Percentiles rank a stretch among this genome's conserved stretches.
phyloP scores from a whole-genome alignment of 1,284 basidiomycete species.

The Singerocomus inundabilis region DNA sequence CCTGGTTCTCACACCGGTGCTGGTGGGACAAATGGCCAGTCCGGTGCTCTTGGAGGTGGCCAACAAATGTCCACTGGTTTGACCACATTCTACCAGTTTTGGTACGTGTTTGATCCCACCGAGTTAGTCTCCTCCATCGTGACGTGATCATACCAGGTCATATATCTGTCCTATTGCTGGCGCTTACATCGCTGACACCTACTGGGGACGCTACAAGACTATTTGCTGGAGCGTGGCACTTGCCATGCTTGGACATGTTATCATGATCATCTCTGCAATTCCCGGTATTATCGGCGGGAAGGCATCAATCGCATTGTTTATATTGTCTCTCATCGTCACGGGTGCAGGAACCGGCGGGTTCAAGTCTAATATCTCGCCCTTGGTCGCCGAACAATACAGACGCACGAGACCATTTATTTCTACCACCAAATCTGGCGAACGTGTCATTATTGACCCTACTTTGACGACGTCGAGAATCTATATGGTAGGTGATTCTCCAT shows the following conservation, averaged over 20 bases:
- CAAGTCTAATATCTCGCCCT: slow-evolving; percentile 78
- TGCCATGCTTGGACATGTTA: slow-evolving; percentile 65
- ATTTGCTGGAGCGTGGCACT: slow-evolving; percentile 57
- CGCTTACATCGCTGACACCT: slow-evolving; percentile 75
- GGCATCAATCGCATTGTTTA: slow-evolving; percentile 60
- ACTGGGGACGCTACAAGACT: slow-evolving; percentile 75
- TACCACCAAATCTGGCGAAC: slow-evolving; percentile 61
- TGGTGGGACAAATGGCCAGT: slow-evolving; percentile 48
- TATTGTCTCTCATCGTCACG: slow-evolving; percentile 67
- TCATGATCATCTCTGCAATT: slow-evolving; percentile 71
- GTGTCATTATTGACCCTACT: slow-evolving; percentile 79
- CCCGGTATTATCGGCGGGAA: slow-evolving; percentile 67
- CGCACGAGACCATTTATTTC: slow-evolving; percentile 54
- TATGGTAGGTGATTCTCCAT: slow-evolving; percentile 46
- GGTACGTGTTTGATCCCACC: slow-evolving; percentile 34
- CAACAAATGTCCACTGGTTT: slow-evolving; percentile 69
- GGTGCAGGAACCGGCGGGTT: slow-evolving; percentile 73
- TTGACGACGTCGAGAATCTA: slow-evolving; percentile 72
- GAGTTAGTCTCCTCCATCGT: slow-evolving; percentile 22
- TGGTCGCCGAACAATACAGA: slow-evolving; percentile 77
- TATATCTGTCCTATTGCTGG: slow-evolving; percentile 62
- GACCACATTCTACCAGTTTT: slow-evolving; percentile 63
- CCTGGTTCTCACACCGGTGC: slow-evolving; percentile 67
- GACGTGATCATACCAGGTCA: slow-evolving; percentile 36
- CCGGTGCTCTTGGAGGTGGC: slow-evolving; percentile 71